These are phyloP conservation scores for Pseudozyma sp. DNA, from an alignment of 1,284 basidiomycete genomes.

Conservation along the genomic window DNA sequence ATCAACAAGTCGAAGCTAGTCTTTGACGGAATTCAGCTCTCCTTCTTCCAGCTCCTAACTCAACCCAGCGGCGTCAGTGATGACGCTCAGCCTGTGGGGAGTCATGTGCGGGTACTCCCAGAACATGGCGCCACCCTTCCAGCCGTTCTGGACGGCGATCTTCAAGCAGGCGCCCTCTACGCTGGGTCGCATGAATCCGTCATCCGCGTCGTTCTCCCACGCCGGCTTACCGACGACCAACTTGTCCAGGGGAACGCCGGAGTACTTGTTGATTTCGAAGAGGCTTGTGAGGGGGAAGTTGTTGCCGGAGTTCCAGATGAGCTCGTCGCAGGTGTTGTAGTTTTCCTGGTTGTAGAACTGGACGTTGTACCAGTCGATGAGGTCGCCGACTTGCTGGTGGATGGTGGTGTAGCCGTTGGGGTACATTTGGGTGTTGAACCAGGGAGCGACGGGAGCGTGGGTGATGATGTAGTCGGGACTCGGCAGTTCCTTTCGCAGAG, in stretches of 20 bases:
- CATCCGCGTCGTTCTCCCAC: constrained; percentile 72
- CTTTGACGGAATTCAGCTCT: neutral
- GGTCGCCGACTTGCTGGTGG: constrained; percentile 41
- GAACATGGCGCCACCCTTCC: constrained; percentile 73
- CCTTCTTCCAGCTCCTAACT: constrained; percentile 4
- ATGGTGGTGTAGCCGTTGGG: constrained; percentile 43
- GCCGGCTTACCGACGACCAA: constrained; percentile 77
- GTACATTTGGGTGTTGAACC: constrained; percentile 48
- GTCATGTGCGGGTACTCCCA: constrained; percentile 57
- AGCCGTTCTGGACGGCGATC: constrained; percentile 74
- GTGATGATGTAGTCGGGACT: constrained; percentile 69
- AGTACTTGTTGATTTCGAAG: constrained; percentile 75
- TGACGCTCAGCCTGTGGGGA: constrained; percentile 37
- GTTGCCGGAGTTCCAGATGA: constrained; percentile 73
- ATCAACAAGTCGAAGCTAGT: neutral
- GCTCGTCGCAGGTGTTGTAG: constrained; percentile 64
- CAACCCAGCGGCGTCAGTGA: constrained; percentile 41
- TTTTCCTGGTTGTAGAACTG: constrained; percentile 56
- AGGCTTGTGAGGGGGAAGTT: constrained; percentile 73
- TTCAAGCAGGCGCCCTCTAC: constrained; percentile 74
- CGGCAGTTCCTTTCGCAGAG: constrained; percentile 70
- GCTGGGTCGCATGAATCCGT: constrained; percentile 74
- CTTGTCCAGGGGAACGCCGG: constrained; percentile 73
- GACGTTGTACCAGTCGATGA: constrained; percentile 72
- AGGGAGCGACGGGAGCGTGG: constrained; percentile 63